Evolutionary conservation across 1,284 basidiomycete genomes (phyloP).

Genomic region (Lentinula novae-zelandiae): DNA sequence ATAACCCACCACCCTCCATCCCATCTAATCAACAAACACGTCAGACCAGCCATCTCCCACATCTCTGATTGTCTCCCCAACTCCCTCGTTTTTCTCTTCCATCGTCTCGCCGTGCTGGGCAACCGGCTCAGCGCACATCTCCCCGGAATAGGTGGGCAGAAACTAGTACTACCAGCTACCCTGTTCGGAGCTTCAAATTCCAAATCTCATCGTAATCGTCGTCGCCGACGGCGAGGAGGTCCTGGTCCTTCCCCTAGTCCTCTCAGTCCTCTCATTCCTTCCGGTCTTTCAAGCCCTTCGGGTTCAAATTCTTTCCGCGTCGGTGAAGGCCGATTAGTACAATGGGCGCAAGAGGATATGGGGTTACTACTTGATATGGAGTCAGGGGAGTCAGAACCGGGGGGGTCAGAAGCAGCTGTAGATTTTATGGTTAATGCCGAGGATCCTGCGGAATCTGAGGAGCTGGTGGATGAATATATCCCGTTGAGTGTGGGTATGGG

Average conservation of each 20-base stretch:
- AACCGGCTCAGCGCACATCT: not conserved
- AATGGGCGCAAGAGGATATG: constrained; percentile 15
- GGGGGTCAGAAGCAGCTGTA: not conserved
- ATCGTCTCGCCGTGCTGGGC: not conserved
- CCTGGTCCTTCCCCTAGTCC: too few species aligned
- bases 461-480: constrained; percentile 11
- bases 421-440: constrained; percentile 13
- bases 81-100: not conserved
- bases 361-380: not conserved
- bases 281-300: too few species aligned
- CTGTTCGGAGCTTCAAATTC: not conserved
- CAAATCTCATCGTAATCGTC: too few species aligned
- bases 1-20: constrained; percentile 1
- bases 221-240: too few species aligned
- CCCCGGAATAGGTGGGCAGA: not conserved
- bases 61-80: not conserved
- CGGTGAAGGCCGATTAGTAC: constrained; percentile 6
- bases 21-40: constrained; percentile 1
- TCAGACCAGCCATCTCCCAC: constrained; percentile 4
- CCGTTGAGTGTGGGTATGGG: constrained; percentile 13
- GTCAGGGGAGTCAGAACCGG: too few species aligned
- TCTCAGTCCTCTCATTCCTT: too few species aligned
- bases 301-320: not conserved
- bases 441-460: constrained; percentile 5
- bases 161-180: not conserved